A percentile compares a stretch with the other conserved stretches of the same genome.
Evolutionary conservation across 1,284 basidiomycete genomes (phyloP).

Genomic region (Puccinia triticina): DNA sequence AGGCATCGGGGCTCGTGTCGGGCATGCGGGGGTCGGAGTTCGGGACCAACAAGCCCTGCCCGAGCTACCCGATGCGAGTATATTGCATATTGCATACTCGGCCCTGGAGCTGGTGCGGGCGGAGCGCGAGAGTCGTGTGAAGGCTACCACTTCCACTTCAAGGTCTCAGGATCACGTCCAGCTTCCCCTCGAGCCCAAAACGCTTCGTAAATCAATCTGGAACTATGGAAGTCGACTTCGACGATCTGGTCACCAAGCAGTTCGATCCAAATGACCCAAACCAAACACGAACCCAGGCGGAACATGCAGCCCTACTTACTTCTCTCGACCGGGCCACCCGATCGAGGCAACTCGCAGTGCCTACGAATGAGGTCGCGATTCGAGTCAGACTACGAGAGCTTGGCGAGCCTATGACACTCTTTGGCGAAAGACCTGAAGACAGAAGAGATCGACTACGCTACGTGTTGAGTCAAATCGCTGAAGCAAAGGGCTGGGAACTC

Average conservation of each 20-base stretch:
- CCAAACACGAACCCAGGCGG: slow-evolving; percentile 41
- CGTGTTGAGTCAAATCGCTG: slow-evolving; percentile 84
- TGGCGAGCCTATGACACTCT: slow-evolving; percentile 93
- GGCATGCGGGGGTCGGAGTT: too few species aligned
- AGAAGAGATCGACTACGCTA: slow-evolving; percentile 85
- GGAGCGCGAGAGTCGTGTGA: too few species aligned
- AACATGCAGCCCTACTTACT: slow-evolving; percentile 39
- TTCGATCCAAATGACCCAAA: slow-evolving; percentile 43
- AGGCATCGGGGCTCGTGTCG: too few species aligned
- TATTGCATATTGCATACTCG: too few species aligned
- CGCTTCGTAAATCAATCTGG: neutral
- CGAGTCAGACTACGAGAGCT: slow-evolving; percentile 84
- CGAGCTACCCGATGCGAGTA: too few species aligned
- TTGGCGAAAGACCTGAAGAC: slow-evolving; percentile 78
- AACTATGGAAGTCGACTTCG: slow-evolving; percentile 51
- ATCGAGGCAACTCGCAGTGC: slow-evolving; percentile 88
- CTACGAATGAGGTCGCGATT: slow-evolving; percentile 93
- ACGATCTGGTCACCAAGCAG: slow-evolving; percentile 43
- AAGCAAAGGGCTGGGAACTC: slow-evolving; percentile 64
- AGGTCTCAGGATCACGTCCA: too few species aligned
- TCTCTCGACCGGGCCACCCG: slow-evolving; percentile 58
- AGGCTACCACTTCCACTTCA: too few species aligned
- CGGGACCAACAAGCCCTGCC: too few species aligned
- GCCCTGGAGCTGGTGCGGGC: too few species aligned
- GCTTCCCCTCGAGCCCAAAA: neutral